These are phyloP conservation scores for Sporothrix curviconia DNA, from an alignment of 2,329 filamentous ascomycete genomes.

Conservation along the genomic window DNA sequence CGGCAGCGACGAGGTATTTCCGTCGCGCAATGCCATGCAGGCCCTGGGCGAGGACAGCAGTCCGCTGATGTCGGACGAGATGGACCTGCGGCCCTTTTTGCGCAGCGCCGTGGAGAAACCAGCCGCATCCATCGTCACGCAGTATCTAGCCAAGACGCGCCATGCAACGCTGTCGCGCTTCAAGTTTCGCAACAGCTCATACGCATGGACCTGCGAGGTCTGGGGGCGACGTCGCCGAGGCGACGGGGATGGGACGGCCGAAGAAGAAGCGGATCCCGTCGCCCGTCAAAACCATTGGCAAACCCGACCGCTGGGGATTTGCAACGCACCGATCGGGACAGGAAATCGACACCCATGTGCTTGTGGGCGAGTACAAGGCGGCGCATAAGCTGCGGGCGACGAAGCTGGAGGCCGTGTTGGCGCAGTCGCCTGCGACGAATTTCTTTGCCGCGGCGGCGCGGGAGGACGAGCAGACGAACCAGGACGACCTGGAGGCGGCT, in stretches of 20 bases:
- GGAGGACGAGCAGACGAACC: not conserved
- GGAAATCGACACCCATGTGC: not conserved
- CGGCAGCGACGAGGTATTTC: not conserved
- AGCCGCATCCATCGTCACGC: not conserved
- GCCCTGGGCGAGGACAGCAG: conserved; percentile 3
- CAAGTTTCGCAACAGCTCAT: conserved; percentile 7
- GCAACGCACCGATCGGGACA: no score
- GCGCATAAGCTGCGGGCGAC: not conserved
- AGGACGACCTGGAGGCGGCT: no score
- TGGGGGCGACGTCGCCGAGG: not conserved
- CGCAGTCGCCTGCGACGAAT: not conserved
- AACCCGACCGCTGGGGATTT: conserved; percentile 12
- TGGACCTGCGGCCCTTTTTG: conserved; percentile 11
- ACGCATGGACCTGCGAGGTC: no score
- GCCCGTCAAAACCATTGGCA: not conserved
- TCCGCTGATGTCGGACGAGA: conserved; percentile 6
- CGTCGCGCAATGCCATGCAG: not conserved
- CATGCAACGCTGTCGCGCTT: no score
- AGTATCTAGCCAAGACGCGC: not conserved
- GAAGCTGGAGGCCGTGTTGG: not conserved
- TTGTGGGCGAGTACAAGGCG: conserved; percentile 13
- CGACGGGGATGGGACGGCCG: not conserved
- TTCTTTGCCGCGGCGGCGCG: conserved; percentile 8
- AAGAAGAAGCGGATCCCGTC: conserved; percentile 1
- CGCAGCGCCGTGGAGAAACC: conserved; percentile 11